Evolutionary conservation across 1,284 basidiomycete genomes (phyloP).

Genomic region (Rhodofomes roseus): DNA sequence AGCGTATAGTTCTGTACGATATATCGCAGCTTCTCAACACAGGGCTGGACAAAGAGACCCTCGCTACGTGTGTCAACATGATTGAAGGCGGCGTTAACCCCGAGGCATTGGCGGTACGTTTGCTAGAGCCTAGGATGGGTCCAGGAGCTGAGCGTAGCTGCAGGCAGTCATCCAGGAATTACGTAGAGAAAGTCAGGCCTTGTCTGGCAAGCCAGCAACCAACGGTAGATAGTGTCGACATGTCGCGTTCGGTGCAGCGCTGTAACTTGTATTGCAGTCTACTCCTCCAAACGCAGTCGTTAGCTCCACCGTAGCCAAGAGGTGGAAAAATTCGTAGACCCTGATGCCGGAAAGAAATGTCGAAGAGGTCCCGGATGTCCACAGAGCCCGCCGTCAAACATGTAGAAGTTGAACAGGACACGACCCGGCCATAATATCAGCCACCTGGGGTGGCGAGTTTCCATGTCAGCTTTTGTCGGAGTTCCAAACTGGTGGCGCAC

Average conservation of each 20-base stretch:
- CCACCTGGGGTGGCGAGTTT: background rate
- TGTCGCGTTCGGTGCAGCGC: no score
- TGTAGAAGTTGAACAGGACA: background rate
- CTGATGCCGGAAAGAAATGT: no score
- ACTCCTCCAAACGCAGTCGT: no score
- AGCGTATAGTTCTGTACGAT: constrained; percentile 62
- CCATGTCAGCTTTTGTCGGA: background rate
- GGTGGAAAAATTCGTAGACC: no score
- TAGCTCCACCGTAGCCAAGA: no score
- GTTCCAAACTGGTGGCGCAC: background rate
- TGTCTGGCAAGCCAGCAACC: constrained; percentile 23
- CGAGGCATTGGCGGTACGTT: constrained; percentile 78
- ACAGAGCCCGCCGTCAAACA: no score
- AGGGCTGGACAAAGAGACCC: constrained; percentile 76
- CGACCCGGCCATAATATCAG: background rate
- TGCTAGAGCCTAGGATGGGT: constrained; percentile 27
- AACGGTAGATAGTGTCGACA: constrained; percentile 18
- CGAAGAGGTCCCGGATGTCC: no score
- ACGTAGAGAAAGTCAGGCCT: constrained; percentile 52
- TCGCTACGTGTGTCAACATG: constrained; percentile 79
- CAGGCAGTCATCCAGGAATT: constrained; percentile 77
- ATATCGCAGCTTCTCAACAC: constrained; percentile 84
- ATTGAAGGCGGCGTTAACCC: constrained; percentile 85
- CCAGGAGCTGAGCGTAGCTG: constrained; percentile 39
- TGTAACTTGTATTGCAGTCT: no score